Conservation (phyloP, 2,329 filamentous ascomycete genomes). For the Colletotrichum lindemuthianum region DNA sequence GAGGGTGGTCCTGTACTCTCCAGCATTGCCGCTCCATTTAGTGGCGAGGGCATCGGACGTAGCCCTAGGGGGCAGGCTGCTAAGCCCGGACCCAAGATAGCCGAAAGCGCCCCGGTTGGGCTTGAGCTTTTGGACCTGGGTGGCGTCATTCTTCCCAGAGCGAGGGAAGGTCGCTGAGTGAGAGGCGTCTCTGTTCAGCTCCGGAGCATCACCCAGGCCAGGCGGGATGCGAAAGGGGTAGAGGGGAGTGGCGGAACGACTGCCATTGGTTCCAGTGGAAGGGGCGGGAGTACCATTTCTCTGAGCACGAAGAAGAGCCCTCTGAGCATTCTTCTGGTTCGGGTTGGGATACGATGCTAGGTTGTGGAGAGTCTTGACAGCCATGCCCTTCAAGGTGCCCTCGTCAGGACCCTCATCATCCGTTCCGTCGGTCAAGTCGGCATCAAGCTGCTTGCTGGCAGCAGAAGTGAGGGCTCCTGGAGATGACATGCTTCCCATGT, state of each 20-base stretch:
- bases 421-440: slow-evolving; percentile 39
- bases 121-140: slow-evolving; percentile 2
- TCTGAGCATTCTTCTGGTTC: slow-evolving; percentile 62
- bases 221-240: neutral
- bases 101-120: too few species aligned
- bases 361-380: slow-evolving; percentile 61
- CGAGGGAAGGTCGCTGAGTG: slow-evolving; percentile 20
- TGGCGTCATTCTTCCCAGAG: slow-evolving; percentile 9
- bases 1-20: slow-evolving; percentile 39
- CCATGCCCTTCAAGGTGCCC: slow-evolving; percentile 48
- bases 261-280: slow-evolving; percentile 36
- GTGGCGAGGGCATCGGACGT: neutral
- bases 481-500: slow-evolving; percentile 39
- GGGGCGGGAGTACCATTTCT: slow-evolving; percentile 27
- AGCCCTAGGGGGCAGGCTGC: slow-evolving; percentile 22
- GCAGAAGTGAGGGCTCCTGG: slow-evolving; percentile 39
- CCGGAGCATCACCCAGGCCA: neutral
- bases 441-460: slow-evolving; percentile 38
- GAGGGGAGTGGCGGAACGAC: slow-evolving; percentile 29
- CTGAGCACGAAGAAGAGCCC: slow-evolving; percentile 50
- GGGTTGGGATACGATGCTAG: slow-evolving; percentile 67
- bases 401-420: slow-evolving; percentile 43
- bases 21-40: slow-evolving; percentile 27
- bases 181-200: slow-evolving; percentile 3
- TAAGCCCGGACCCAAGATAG: neutral